These are phyloP conservation scores for Ampelomyces quisqualis DNA, from an alignment of 2,329 filamentous ascomycete genomes.

Conservation along the genomic window DNA sequence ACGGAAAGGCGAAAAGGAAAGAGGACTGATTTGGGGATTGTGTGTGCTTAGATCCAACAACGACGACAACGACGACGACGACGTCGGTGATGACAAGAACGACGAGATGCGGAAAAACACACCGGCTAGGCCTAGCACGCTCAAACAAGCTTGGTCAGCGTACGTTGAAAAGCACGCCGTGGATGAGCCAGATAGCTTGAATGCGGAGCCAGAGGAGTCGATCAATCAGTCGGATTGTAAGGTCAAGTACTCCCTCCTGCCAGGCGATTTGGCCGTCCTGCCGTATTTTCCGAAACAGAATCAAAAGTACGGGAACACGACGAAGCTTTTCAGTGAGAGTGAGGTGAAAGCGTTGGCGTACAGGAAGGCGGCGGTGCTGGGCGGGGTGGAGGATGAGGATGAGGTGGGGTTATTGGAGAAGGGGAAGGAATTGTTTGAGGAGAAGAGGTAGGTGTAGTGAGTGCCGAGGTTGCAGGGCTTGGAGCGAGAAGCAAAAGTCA, in stretches of 20 bases:
- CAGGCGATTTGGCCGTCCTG: constrained; percentile 10
- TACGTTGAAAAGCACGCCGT: constrained; percentile 9
- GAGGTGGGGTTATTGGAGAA: constrained; percentile 3
- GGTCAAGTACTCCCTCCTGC: constrained; percentile 8
- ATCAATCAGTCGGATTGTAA: constrained; percentile 18
- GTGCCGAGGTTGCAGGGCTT: too few relatives aligned
- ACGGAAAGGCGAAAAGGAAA: too few relatives aligned
- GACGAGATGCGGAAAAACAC: constrained; percentile 4
- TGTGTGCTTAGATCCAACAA: too few relatives aligned
- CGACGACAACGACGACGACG: constrained; percentile 2
- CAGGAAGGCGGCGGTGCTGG: constrained; percentile 13
- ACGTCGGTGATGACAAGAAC: constrained; percentile 1
- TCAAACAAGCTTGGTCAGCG: constrained; percentile 15
- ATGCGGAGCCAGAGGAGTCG: constrained; percentile 8
- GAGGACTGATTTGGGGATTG: too few relatives aligned
- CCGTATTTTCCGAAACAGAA: constrained; percentile 13
- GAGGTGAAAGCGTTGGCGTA: constrained; percentile 9
- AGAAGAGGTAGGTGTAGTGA: neutral
- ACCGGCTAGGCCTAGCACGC: too few relatives aligned
- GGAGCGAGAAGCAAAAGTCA: too few relatives aligned
- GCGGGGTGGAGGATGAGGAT: constrained; percentile 6
- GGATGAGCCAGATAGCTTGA: constrained; percentile 1
- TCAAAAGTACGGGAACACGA: constrained; percentile 12
- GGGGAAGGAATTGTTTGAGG: constrained; percentile 16
- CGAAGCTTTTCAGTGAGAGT: constrained; percentile 15